Evolutionary conservation across 169 alveolate species (phyloP).

Genomic region (Ichthyophthirius multifiliis): DNA sequence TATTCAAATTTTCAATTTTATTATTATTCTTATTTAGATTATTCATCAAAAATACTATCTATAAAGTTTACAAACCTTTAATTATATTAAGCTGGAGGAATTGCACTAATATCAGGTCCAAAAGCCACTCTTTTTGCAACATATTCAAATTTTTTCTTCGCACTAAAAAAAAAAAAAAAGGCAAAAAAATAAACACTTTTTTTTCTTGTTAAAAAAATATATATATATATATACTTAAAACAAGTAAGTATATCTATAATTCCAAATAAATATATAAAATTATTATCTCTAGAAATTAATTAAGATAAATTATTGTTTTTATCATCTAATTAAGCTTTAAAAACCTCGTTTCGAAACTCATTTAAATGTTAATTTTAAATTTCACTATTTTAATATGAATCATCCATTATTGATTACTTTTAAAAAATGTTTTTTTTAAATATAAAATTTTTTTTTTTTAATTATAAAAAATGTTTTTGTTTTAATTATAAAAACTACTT

Average conservation of each 20-base stretch:
- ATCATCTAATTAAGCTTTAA: neutral
- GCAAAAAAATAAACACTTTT: neutral
- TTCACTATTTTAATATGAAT: neutral
- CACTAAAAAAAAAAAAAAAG: too few species aligned
- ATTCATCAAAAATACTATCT: constrained; percentile 30
- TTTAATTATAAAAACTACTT: neutral
- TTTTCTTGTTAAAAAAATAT: neutral
- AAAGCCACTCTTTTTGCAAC: constrained; percentile 42
- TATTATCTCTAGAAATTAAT: constrained; percentile 42
- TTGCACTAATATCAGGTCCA: constrained; percentile 57
- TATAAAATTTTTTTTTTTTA: too few species aligned
- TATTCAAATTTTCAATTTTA: too few species aligned
- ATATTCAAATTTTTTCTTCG: constrained; percentile 52
- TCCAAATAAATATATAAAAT: constrained; percentile 47
- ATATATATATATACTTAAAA: constrained; percentile 3
- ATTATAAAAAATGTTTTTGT: too few species aligned
- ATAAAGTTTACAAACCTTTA: constrained; percentile 45
- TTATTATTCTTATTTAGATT: too few species aligned
- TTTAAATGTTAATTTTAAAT: neutral
- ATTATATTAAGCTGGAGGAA: constrained; percentile 52
- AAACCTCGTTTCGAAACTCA: neutral
- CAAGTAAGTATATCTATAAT: constrained; percentile 57
- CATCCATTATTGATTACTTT: constrained; percentile 4
- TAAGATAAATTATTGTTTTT: too few species aligned
- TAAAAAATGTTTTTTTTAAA: neutral